These are phyloP conservation scores for Pulveroboletus sp. DNA, from an alignment of 768 basidiomycete genomes.

Conservation along the genomic window DNA sequence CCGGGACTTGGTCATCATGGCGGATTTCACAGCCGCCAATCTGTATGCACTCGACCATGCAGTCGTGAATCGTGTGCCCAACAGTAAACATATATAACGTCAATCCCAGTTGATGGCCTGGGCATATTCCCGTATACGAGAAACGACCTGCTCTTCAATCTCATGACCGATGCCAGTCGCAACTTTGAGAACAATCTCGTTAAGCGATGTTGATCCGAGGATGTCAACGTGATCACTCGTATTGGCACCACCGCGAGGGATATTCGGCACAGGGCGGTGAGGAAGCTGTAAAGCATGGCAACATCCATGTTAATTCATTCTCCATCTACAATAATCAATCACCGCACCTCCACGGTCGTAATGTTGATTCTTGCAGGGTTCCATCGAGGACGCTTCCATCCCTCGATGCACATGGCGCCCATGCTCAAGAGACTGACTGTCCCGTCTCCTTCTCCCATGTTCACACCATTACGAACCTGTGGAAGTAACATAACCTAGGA, in stretches of 20 bases:
- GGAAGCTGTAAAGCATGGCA: conserved; percentile 54
- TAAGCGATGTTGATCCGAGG: conserved; percentile 73
- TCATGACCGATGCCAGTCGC: conserved; percentile 81
- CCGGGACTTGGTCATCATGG: not conserved
- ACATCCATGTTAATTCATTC: conserved; percentile 3
- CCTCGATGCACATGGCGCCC: conserved; percentile 96
- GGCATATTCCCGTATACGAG: conserved; percentile 75
- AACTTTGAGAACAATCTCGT: conserved; percentile 88
- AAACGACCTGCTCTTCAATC: conserved; percentile 67
- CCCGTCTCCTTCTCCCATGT: conserved; percentile 94
- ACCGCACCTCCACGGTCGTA: conserved; percentile 77
- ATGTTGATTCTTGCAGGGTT: conserved; percentile 89
- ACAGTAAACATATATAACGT: conserved; percentile 13
- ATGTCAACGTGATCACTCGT: conserved; percentile 92
- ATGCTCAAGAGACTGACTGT: conserved; percentile 84
- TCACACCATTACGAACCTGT: conserved; percentile 79
- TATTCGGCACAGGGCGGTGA: conserved; percentile 69
- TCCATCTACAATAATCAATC: not conserved
- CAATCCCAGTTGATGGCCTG: conserved; percentile 77
- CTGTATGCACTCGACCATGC: conserved; percentile 2
- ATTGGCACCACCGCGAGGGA: conserved; percentile 87
- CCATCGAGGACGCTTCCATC: conserved; percentile 88
- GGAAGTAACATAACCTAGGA: not conserved
- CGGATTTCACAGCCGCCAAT: not conserved
- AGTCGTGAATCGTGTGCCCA: not conserved